Base-by-base conservation (phyloP, 106 monocot species). In the Dendrobium huoshanense region DNA sequence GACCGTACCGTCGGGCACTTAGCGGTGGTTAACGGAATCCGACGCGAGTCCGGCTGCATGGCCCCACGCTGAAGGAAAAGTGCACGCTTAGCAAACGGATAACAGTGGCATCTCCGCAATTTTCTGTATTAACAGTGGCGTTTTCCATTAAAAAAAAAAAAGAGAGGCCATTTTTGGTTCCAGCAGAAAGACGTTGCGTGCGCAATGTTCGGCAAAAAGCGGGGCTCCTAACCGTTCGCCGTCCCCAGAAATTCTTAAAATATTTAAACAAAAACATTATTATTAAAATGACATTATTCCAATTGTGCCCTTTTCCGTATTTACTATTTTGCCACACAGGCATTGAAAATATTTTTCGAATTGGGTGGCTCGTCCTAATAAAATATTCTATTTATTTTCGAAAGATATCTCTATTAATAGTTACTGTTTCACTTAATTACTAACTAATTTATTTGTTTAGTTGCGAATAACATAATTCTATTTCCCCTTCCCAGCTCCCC, bases 321-420 rank as follows among this genome's bases (percentile, higher is more conserved):
- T 37, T 37, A 37, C 37, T 37, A 37, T 37, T 37, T 37, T 37
- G 37, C 37, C 37, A 3, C 37, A 3, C 37, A 37, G 18, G 64
- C n/a, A 17, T 20, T 3, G 64, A 64, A 64, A 64, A 64, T 70
- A 15, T 20, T 72, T 72, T 33, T 72, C 13, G 7, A 72, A 72
- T 83, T 83, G 48, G 41, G 68, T 67, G 56, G 43, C 48, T 37
- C 41, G 2, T 43, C 9, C 24, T 15, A 15, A 82, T 86, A 82
- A 86, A 64, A 84, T 79, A 79, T 59, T 79, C 40, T 61, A 75
- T 16, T 16, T 17, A 72, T 20, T 78, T 75, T 79, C 18, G 24
- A 17, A 42, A 16, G 45, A 31, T 67, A 44, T 70, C 47, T n/a
- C 16, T 15, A 77, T 51, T 72, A 73, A 74, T 74, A 16, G 22